Percentiles rank a stretch among this genome's conserved stretches.
These are phyloP conservation scores for Beta corolliflora DNA, from an alignment of 179 eudicot genomes.

Conservation along the genomic window DNA sequence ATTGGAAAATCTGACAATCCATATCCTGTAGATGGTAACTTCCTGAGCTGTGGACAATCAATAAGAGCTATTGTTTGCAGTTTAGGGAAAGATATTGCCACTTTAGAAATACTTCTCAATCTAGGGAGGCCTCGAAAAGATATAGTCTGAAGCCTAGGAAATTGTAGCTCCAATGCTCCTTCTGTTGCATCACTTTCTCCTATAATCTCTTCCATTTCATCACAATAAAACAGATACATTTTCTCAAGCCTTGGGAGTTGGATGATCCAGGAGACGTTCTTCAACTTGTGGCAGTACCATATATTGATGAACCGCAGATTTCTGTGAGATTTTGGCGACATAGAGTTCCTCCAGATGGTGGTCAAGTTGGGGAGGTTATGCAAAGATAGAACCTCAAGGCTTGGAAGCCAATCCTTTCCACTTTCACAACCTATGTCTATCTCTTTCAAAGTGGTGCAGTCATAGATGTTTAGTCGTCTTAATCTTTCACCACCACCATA, in stretches of 20 bases:
- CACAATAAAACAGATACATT: conserved; percentile 29
- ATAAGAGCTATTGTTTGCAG: conserved; percentile 30
- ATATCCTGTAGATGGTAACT: conserved; percentile 20
- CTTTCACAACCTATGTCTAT: conserved; percentile 30
- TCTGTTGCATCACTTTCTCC: conserved; percentile 18
- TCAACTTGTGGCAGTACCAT: conserved; percentile 31
- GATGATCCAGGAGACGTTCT: conserved; percentile 33
- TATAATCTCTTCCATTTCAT: conserved; percentile 29
- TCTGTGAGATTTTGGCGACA: conserved; percentile 25
- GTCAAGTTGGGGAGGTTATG: conserved; percentile 27
- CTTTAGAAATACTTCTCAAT: conserved; percentile 21
- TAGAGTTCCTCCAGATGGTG: conserved; percentile 27
- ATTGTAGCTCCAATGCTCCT: conserved; percentile 14
- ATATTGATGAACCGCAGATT: conserved; percentile 31
- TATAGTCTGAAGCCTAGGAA: conserved; percentile 28
- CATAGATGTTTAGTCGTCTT: conserved; percentile 28
- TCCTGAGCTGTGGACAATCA: conserved; percentile 30
- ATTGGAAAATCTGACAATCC: conserved; percentile 17
- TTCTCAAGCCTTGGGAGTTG: conserved; percentile 29
- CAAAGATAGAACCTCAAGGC: conserved; percentile 36
- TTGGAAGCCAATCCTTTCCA: conserved; percentile 32
- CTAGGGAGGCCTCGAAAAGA: conserved; percentile 30
- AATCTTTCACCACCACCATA: conserved; percentile 31
- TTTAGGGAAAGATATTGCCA: conserved; percentile 18
- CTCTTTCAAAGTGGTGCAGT: conserved; percentile 25